phyloP scores from a whole-genome alignment of 2,329 filamentous ascomycete species.

The Ascochyta lentis region DNA sequence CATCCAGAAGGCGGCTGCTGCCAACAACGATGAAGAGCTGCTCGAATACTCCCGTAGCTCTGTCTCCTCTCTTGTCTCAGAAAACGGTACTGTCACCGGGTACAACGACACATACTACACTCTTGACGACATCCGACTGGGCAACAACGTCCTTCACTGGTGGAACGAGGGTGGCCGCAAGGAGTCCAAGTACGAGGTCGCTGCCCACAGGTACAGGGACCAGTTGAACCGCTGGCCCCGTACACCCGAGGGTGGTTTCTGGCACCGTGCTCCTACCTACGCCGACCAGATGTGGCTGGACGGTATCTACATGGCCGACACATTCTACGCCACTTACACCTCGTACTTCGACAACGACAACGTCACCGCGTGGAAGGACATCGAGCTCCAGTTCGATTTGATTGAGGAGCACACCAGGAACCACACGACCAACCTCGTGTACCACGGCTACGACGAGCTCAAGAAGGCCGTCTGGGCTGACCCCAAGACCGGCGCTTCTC shows the following conservation, averaged over 20 bases:
- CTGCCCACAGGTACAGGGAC: slow-evolving; percentile 55
- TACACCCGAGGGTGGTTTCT: slow-evolving; percentile 61
- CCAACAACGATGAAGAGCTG: slow-evolving; percentile 54
- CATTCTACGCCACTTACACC: slow-evolving; percentile 50
- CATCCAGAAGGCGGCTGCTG: slow-evolving; percentile 55
- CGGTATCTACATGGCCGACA: slow-evolving; percentile 55
- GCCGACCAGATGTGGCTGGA: slow-evolving; percentile 66
- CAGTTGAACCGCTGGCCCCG: slow-evolving; percentile 59
- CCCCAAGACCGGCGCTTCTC: slow-evolving; percentile 43
- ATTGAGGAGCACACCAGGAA: slow-evolving; percentile 47
- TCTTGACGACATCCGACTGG: slow-evolving; percentile 59
- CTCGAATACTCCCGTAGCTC: slow-evolving; percentile 54
- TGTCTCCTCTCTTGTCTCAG: slow-evolving; percentile 56
- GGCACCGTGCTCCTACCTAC: slow-evolving; percentile 59
- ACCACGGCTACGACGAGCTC: slow-evolving; percentile 46
- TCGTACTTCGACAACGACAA: slow-evolving; percentile 48
- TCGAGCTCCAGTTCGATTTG: slow-evolving; percentile 45
- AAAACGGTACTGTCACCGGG: slow-evolving; percentile 56
- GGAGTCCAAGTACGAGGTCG: slow-evolving; percentile 57
- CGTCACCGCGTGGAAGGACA: slow-evolving; percentile 54
- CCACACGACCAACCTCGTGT: slow-evolving; percentile 40
- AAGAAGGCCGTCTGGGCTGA: slow-evolving; percentile 47
- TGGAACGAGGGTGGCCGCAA: slow-evolving; percentile 50
- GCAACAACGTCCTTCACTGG: slow-evolving; percentile 61
- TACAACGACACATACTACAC: slow-evolving; percentile 59